Percentiles rank a stretch among this genome's conserved stretches.
Conservation (phyloP, 2,329 filamentous ascomycete species). For the Calonectria honghensis region DNA sequence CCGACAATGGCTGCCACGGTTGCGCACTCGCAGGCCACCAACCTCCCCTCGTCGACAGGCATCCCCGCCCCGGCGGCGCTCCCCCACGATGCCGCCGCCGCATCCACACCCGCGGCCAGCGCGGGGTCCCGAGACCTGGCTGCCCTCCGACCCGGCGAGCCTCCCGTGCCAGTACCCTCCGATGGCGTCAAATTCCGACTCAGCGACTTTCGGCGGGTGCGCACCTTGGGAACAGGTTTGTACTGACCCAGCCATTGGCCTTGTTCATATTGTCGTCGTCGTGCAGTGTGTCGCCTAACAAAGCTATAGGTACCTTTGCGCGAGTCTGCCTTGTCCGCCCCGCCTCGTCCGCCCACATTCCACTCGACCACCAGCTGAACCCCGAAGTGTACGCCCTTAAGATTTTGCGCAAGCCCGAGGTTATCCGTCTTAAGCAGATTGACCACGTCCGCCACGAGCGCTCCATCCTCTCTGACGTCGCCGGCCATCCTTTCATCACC, state of each 20-base stretch:
- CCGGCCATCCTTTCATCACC: slow-evolving; percentile 89
- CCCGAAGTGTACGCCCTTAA: slow-evolving; percentile 85
- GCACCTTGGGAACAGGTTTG: slow-evolving; percentile 84
- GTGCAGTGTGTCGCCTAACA: not conserved
- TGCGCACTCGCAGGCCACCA: slow-evolving; percentile 56
- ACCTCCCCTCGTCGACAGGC: slow-evolving; percentile 51
- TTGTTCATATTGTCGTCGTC: not conserved
- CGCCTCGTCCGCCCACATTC: slow-evolving; percentile 68
- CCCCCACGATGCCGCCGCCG: slow-evolving; percentile 39
- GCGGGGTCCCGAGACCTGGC: slow-evolving; percentile 47
- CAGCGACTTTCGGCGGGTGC: slow-evolving; percentile 81
- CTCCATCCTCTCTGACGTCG: slow-evolving; percentile 84
- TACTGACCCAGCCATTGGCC: not conserved
- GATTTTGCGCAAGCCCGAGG: slow-evolving; percentile 83
- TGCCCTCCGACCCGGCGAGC: slow-evolving; percentile 25
- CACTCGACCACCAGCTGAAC: slow-evolving; percentile 59
- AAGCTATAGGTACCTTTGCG: slow-evolving; percentile 81
- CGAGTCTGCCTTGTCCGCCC: slow-evolving; percentile 86
- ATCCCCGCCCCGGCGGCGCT: slow-evolving; percentile 50
- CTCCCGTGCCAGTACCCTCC: slow-evolving; percentile 52
- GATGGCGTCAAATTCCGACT: slow-evolving; percentile 58
- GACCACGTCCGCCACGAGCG: slow-evolving; percentile 92
- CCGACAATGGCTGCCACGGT: slow-evolving; percentile 58
- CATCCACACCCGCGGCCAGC: slow-evolving; percentile 39
- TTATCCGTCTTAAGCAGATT: slow-evolving; percentile 89